Percentiles rank a stretch among this genome's conserved stretches.
These are phyloP conservation scores for Limonium bicolor DNA, from an alignment of 148 eudicot species.

Conservation along the genomic window DNA sequence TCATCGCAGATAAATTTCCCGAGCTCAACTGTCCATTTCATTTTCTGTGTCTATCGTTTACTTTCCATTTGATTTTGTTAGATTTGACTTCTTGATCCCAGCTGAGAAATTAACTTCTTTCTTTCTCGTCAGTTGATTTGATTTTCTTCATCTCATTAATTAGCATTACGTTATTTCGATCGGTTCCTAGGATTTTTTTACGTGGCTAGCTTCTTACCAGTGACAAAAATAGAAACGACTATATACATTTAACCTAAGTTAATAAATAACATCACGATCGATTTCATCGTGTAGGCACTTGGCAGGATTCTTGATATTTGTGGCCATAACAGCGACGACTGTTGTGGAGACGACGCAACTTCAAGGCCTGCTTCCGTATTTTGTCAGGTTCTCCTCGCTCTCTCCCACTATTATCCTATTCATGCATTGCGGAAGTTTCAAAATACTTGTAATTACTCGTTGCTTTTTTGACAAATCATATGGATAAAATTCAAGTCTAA, in stretches of 20 bases:
- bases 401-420: neutral
- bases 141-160: neutral
- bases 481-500: neutral
- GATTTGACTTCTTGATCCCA: neutral
- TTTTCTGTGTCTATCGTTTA: neutral
- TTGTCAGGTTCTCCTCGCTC: conserved; percentile 24
- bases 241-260: no score
- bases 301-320: conserved; percentile 59
- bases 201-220: no score
- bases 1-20: no score
- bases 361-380: conserved; percentile 22
- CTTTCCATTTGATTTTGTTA: neutral
- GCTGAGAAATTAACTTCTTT: no score
- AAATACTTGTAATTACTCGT: no score
- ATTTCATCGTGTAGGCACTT: conserved; percentile 41
- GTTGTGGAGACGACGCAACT: conserved; percentile 29
- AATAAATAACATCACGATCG: no score
- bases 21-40: neutral
- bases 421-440: neutral
- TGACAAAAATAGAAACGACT: no score
- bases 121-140: no score
- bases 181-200: neutral
- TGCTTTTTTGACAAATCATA: no score
- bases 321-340: conserved; percentile 36
- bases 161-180: neutral